Base-by-base conservation (phyloP, 176 grass and related monocot genomes). In the Elymus sibiricus region DNA sequence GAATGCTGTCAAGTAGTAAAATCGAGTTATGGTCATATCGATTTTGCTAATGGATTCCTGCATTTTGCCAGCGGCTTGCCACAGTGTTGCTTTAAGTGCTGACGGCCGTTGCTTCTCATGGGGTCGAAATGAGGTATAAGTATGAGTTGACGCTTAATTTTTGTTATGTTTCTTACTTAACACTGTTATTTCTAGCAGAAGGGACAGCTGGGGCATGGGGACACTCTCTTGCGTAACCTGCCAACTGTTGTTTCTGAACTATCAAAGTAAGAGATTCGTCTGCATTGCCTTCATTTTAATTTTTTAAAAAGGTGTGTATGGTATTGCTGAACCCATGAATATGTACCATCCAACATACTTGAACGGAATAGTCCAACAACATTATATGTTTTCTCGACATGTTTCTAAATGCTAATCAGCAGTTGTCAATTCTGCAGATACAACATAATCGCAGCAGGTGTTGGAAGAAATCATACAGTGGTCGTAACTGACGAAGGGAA, bases 151-250 rank as follows among this genome's bases (percentile, higher is more conserved):
- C 28, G 64, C 60, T 46, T 74, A 16, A 25, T 51, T 43, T 81
- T 28, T 69, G 1, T 77, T 82, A 64, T 16, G 49, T 19, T 66
- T 84, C 27, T 78, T 51, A 5, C 81, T 92, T 53, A 85, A 92
- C 70, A 27, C 46, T 76, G 10, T 31, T 44, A 8, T 79, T 82
- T 72, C 81, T 88, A 69, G 83, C 91, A 99, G 97, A 99, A 94
- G 85, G 97, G 97, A 60, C 97, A 99, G 70, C 85, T 99, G 80
- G 94, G 97, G 24, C 94, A 95, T 74, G 97, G 97, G 2, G 97
- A 99, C 78, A 92, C 84, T 68, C 70, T 91, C 86, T 49, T 84
- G 79, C 90, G 97, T 47, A 92, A 87, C 73, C 86, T 89, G 62
- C 97, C 97, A 19, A 88, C 97, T 47, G 47, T 94, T 80, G 94